Evolutionary conservation across 2,329 filamentous ascomycete genomes (phyloP).

Genomic region (Coniochaeta pulveracea): DNA sequence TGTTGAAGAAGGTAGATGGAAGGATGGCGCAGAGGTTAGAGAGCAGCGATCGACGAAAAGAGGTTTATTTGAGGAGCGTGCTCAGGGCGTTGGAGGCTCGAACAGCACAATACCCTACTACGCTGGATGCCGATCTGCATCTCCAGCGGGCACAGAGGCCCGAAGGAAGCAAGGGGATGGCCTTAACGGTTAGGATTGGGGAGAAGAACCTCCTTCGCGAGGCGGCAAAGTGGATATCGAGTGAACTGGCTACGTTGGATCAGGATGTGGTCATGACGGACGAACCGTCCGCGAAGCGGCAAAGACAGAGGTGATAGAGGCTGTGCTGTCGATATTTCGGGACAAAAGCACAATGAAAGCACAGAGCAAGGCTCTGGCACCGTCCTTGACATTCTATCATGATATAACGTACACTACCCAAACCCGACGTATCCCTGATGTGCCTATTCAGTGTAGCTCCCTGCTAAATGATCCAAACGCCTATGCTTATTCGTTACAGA

Average conservation of each 20-base stretch:
- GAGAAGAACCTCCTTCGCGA: slow-evolving; percentile 22
- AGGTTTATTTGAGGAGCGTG: slow-evolving; percentile 29
- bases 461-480: too few species aligned
- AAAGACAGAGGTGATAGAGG: slow-evolving; percentile 8
- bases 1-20: slow-evolving; percentile 28
- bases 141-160: slow-evolving; percentile 5
- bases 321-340: too few species aligned
- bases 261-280: slow-evolving; percentile 9
- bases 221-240: slow-evolving; percentile 13
- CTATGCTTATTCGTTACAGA: too few species aligned
- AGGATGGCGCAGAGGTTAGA: slow-evolving; percentile 24
- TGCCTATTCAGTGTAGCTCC: too few species aligned
- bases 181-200: slow-evolving; percentile 21
- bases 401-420: too few species aligned
- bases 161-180: slow-evolving; percentile 13
- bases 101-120: slow-evolving; percentile 16
- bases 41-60: slow-evolving; percentile 38
- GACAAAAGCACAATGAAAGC: too few species aligned
- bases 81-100: slow-evolving; percentile 15
- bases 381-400: too few species aligned
- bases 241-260: slow-evolving; percentile 8
- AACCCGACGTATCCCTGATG: too few species aligned
- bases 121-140: slow-evolving; percentile 16
- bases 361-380: too few species aligned
- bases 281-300: slow-evolving; percentile 15